A percentile compares a stretch with the other conserved stretches of the same genome.
Evolutionary conservation across 2,329 filamentous ascomycete genomes (phyloP).

Genomic region (Cytospora piceicola): DNA sequence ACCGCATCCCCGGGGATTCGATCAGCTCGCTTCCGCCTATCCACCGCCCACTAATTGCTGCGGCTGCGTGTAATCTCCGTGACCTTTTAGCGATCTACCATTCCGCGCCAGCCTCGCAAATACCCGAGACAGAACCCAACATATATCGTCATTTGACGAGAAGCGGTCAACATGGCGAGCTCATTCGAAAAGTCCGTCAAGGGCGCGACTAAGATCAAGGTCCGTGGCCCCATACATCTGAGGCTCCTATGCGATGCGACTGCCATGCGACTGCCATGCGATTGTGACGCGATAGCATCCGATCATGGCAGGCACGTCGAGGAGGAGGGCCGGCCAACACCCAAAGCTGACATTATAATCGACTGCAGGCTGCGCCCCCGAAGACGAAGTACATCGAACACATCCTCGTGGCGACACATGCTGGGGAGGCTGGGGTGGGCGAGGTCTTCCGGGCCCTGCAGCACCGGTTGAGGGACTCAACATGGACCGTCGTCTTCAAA

Average conservation of each 20-base stretch:
- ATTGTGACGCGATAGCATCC: constrained; percentile 3
- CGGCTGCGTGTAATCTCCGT: constrained; percentile 24
- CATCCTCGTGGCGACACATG: constrained; percentile 92
- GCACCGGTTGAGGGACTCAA: constrained; percentile 86
- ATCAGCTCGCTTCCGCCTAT: constrained; percentile 18
- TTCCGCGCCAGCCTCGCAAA: constrained; percentile 6
- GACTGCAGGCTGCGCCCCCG: constrained; percentile 78
- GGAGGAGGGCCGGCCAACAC: constrained; percentile 12
- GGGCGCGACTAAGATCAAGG: constrained; percentile 97
- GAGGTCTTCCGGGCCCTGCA: constrained; percentile 95
- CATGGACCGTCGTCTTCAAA: constrained; percentile 99
- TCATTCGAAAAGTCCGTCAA: constrained; percentile 99
- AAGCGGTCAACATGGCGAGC: constrained; percentile 65
- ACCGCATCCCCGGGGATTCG: constrained; percentile 9
- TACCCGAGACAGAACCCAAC: neutral
- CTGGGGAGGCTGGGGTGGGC: constrained; percentile 90
- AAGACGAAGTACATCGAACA: constrained; percentile 99
- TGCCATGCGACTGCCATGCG: constrained; percentile 4
- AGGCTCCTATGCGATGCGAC: neutral
- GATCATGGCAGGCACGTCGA: neutral
- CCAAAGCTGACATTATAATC: constrained; percentile 32
- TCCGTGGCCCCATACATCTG: constrained; percentile 43
- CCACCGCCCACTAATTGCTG: constrained; percentile 18
- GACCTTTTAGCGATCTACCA: constrained; percentile 13
- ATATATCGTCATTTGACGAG: neutral